phyloP scores from a whole-genome alignment of 2,329 filamentous ascomycete genomes.

The Epichloe brachyelytri region DNA sequence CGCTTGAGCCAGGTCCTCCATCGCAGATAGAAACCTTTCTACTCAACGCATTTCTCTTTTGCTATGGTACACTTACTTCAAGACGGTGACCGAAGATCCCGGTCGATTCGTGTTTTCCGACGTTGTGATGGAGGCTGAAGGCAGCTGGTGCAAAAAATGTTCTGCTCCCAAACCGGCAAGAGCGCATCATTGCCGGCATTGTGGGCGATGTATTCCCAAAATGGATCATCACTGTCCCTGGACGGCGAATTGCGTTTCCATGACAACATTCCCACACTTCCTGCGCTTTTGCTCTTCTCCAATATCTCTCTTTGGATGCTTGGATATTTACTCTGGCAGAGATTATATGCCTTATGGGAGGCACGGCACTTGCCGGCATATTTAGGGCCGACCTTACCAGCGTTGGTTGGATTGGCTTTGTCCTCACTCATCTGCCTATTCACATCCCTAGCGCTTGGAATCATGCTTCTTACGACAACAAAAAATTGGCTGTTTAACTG shows the following conservation, averaged over 20 bases:
- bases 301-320: slow-evolving; percentile 53
- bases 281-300: slow-evolving; percentile 62
- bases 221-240: slow-evolving; percentile 86
- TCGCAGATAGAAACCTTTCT: slow-evolving; percentile 40
- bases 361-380: slow-evolving; percentile 58
- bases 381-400: slow-evolving; percentile 50
- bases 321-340: slow-evolving; percentile 44
- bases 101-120: slow-evolving; percentile 38
- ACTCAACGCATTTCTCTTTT: slow-evolving; percentile 53
- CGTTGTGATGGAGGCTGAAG: slow-evolving; percentile 20
- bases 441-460: slow-evolving; percentile 46
- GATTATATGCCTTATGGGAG: slow-evolving; percentile 48
- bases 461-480: slow-evolving; percentile 52
- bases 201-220: slow-evolving; percentile 59
- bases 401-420: slow-evolving; percentile 48
- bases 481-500: slow-evolving; percentile 54
- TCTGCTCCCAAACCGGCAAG: slow-evolving; percentile 59
- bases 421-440: slow-evolving; percentile 45
- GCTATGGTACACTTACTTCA: slow-evolving; percentile 59
- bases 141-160: slow-evolving; percentile 65
- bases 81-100: slow-evolving; percentile 43
- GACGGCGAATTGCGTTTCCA: slow-evolving; percentile 72
- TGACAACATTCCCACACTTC: slow-evolving; percentile 73
- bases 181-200: slow-evolving; percentile 71
- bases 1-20: slow-evolving; percentile 48